A percentile compares a stretch with the other conserved stretches of the same genome.
phyloP scores from a whole-genome alignment of 805 yeast genomes.

The Wickerhamiella slavikovae region DNA sequence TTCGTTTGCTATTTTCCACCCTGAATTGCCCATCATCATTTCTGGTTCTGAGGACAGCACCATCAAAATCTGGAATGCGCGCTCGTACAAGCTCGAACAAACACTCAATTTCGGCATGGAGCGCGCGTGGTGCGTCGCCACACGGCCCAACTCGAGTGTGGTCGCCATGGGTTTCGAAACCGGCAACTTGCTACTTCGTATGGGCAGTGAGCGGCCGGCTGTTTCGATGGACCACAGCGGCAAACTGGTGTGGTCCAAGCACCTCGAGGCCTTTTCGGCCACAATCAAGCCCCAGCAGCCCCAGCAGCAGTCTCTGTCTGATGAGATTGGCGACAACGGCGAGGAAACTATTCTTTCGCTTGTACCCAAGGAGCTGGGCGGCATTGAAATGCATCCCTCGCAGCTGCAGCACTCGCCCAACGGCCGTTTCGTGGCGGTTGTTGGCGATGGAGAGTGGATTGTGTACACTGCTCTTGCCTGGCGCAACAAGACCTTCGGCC shows the following conservation, averaged over 20 bases:
- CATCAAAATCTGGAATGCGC: slow-evolving; percentile 83
- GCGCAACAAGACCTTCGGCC: slow-evolving; percentile 89
- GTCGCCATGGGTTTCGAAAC: slow-evolving; percentile 89
- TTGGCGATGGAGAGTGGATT: slow-evolving; percentile 95
- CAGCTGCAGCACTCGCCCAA: slow-evolving; percentile 82
- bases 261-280: slow-evolving; percentile 71
- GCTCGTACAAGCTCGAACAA: slow-evolving; percentile 83
- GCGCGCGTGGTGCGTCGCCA: slow-evolving; percentile 88
- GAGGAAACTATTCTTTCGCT: slow-evolving; percentile 27
- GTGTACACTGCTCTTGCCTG: slow-evolving; percentile 93
- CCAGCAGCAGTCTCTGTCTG: slow-evolving; percentile 47
- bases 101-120: slow-evolving; percentile 80
- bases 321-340: slow-evolving; percentile 18
- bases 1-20: slow-evolving; percentile 93
- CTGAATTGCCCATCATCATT: slow-evolving; percentile 83
- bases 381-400: slow-evolving; percentile 82
- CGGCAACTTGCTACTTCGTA: slow-evolving; percentile 69
- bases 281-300: slow-evolving; percentile 63
- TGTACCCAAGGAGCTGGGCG: slow-evolving; percentile 79
- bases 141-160: slow-evolving; percentile 52
- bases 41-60: slow-evolving; percentile 97
- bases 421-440: slow-evolving; percentile 90
- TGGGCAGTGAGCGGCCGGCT: slow-evolving; percentile 90
- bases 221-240: slow-evolving; percentile 86
- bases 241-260: slow-evolving; percentile 77